Base-by-base conservation (phyloP, 768 basidiomycete genomes). In the Boletus pseudopeckii region DNA sequence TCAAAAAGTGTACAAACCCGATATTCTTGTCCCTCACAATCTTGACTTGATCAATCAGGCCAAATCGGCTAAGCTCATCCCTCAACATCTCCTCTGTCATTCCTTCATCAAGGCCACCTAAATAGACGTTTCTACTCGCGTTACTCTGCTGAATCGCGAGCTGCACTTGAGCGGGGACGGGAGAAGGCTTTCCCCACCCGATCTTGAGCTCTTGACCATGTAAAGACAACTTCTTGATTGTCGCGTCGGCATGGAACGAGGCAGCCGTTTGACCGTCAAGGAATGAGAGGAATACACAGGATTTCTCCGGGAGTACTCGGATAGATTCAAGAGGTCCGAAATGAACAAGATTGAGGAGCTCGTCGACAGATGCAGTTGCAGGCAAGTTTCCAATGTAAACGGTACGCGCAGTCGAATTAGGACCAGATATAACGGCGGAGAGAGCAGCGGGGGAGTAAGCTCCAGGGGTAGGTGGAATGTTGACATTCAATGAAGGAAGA, bases 11-110 rank as follows among this genome's bases (percentile, higher is more conserved):
- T 18, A 99, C 94, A 69, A 99, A 99, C 3, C 95, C 97, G 53
- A 98, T 98, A 66, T 97, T 97, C 81, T 98, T 98, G 77, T 99
- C 97, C 56, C 96, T 76, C 48, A 98, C 97, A 66, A 99, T 98
- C 82, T 99, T 99, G 69, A 99, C 95, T 70, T 98, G 96, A 73
- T 99, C 97, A 64, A 99, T 98, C 28, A 96, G 77, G 20, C 97
- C 97, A 65, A 96, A 99, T 40, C 89, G 80, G 64, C 87, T 86
- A 22, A 98, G 76, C 67, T 98, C 94, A 57, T 98, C 94, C 33
- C 96, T 75, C 32, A 99, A 76, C 73, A 85, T 84, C 72, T 95
- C 90, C 76, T 98, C 97, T 1, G 92, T 96, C 76, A 86, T 84
- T 47, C 75, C 78, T 72, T 95, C 92, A 39, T 96, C 94, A 38